Conservation (phyloP, 2,329 filamentous ascomycete species). For the Xylariomycetidae sp. region DNA sequence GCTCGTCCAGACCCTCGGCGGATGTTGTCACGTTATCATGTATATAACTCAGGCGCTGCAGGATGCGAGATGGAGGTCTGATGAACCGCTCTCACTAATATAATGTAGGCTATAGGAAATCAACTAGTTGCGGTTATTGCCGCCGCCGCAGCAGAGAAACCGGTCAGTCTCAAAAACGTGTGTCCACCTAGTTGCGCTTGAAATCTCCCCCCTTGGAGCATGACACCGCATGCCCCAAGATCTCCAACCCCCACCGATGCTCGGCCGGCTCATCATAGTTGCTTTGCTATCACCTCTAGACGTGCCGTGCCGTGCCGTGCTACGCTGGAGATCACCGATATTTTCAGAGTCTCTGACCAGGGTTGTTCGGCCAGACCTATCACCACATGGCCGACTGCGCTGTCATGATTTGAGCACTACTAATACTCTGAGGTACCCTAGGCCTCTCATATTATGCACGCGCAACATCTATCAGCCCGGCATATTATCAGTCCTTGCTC, state of each 20-base stretch:
- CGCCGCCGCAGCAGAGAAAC: constrained; percentile 37
- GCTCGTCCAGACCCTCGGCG: too few species aligned
- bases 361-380: constrained; percentile 5
- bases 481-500: constrained; percentile 67
- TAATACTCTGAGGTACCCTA: constrained; percentile 31
- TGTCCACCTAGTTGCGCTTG: constrained; percentile 23
- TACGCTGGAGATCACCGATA: too few species aligned
- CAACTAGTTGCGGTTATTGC: constrained; percentile 51
- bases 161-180: constrained; percentile 47
- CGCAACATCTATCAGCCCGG: constrained; percentile 55
- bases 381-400: constrained; percentile 12
- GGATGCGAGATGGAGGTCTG: too few species aligned
- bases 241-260: too few species aligned
- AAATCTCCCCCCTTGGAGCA: too few species aligned
- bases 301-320: too few species aligned
- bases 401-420: constrained; percentile 20
- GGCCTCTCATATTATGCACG: constrained; percentile 70
- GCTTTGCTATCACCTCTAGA: too few species aligned
- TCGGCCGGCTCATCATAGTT: too few species aligned
- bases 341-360: constrained; percentile 13
- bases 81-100: constrained; percentile 11
- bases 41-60: too few species aligned
- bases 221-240: too few species aligned
- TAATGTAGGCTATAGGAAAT: constrained; percentile 45
- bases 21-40: too few species aligned